Evolutionary conservation across 116 monocot species (phyloP), one percentile per base, ranked within the genome.

Genomic region (Iris pallida): DNA sequence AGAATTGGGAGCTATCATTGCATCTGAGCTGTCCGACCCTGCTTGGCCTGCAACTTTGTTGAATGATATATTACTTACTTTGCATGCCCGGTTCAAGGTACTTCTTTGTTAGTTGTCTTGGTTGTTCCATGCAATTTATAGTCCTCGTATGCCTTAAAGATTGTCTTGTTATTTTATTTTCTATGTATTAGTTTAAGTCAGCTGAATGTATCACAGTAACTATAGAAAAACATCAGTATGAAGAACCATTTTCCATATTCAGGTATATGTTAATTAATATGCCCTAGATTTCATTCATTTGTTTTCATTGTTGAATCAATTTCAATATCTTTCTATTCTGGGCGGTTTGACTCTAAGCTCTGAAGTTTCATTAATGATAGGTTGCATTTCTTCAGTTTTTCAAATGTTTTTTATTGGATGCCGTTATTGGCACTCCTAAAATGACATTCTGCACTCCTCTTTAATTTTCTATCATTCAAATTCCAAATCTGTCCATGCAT

Each of bases 61-160:
- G 65, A 99, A 99, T 79, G 99, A 99, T 73, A 76, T 99, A 41
- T 79, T 99, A 47, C 86, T 99, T 20, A 93, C 99, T 52, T 73
- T 99, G 65, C 99, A 99, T 88, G 99, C 99, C 79, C 86, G 99
- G 64, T 99, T 93, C 55, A 99, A 99, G 90, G 98, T 98, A 82
- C 55, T 56, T 46, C 14, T 19, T 68, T 51, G 5, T 53, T 16
- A 63, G 15, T 67, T 8, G 15, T 67, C 51, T 52, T 5, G 46
- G 16, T 6, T 12, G 42, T 41, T 4, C 59, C 42, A 42, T 15
- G 59, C 59, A 42, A 12, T 42, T 13, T 40, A 11, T 59, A 59
- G 59, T 59, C 12, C 48, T 64, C 8, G 20, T 19, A 48, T 64
- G 64, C 47, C 46, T 48, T 48, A 62, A 42, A 64, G 8, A 55